phyloP scores from a whole-genome alignment of 371 early-diverging fungal species.

The Enterospora canceri region DNA sequence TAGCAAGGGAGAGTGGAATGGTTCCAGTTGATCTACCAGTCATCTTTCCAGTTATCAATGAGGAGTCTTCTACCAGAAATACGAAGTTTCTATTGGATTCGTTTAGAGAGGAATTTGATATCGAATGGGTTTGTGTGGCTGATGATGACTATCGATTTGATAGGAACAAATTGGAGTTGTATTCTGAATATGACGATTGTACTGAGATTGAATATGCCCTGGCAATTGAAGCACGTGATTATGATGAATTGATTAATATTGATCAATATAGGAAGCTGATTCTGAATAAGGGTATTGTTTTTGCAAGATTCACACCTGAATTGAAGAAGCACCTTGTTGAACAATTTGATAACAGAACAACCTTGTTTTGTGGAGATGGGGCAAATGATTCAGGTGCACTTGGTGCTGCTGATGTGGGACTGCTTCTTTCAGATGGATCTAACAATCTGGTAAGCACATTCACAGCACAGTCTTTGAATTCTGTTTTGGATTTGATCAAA shows the following conservation, averaged over 20 bases:
- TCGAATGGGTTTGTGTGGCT: conserved; percentile 48
- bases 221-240: conserved; percentile 52
- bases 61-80: conserved; percentile 8
- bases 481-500: conserved; percentile 74
- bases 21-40: conserved; percentile 56
- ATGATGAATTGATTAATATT: conserved; percentile 43
- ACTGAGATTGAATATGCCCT: conserved; percentile 48
- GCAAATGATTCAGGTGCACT: conserved; percentile 98
- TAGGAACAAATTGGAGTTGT: conserved; percentile 43
- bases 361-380: conserved; percentile 75
- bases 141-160: conserved; percentile 52
- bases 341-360: conserved; percentile 29
- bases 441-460: conserved; percentile 92
- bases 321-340: conserved; percentile 63
- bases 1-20: conserved; percentile 73
- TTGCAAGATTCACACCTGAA: conserved; percentile 94
- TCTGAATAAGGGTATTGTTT: conserved; percentile 59
- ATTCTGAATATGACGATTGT: conserved; percentile 43
- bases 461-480: conserved; percentile 73
- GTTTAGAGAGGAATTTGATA: conserved; percentile 15
- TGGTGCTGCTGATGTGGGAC: conserved; percentile 85
- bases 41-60: conserved; percentile 47
- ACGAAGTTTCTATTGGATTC: background rate
- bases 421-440: conserved; percentile 72
- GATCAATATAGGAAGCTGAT: conserved; percentile 24